Evolutionary conservation across 139 green algal genomes (phyloP).

Genomic region (Nannochloris sp.): DNA sequence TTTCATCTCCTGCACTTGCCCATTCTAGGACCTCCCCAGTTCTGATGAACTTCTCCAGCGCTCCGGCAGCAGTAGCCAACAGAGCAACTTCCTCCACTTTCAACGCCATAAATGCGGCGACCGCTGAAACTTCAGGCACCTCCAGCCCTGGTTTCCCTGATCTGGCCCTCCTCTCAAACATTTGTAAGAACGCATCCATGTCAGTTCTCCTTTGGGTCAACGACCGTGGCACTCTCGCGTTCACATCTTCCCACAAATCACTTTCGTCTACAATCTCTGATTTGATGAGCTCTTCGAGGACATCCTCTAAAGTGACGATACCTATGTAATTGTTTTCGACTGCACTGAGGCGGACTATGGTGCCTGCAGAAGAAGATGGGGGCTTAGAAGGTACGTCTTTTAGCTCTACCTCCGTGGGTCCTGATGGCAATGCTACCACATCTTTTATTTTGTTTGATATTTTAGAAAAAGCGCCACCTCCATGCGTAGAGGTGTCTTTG

Average conservation of each 20-base stretch:
- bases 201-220: conserved; percentile 11
- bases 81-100: conserved; percentile 2
- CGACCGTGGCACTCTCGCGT: conserved; percentile 5
- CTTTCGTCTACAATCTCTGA: conserved; percentile 57
- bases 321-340: conserved; percentile 13
- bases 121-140: conserved; percentile 37
- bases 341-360: not conserved
- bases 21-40: not conserved
- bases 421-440: too few relatives aligned
- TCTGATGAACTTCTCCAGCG: not conserved
- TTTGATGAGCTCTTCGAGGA: conserved; percentile 48
- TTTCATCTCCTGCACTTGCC: not conserved
- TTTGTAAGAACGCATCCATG: conserved; percentile 27
- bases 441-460: too few relatives aligned
- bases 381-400: too few relatives aligned
- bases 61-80: not conserved
- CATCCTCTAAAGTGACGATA: conserved; percentile 64
- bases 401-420: too few relatives aligned
- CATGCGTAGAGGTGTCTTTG: too few relatives aligned
- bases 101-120: conserved; percentile 35
- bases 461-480: too few relatives aligned
- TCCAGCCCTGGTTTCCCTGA: conserved; percentile 12
- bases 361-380: too few relatives aligned
- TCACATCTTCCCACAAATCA: conserved; percentile 23
- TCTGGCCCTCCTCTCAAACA: conserved; percentile 44